Evolutionary conservation across 2,329 filamentous ascomycete genomes (phyloP).

Genomic region (Tolypocladium cylindrosporum): DNA sequence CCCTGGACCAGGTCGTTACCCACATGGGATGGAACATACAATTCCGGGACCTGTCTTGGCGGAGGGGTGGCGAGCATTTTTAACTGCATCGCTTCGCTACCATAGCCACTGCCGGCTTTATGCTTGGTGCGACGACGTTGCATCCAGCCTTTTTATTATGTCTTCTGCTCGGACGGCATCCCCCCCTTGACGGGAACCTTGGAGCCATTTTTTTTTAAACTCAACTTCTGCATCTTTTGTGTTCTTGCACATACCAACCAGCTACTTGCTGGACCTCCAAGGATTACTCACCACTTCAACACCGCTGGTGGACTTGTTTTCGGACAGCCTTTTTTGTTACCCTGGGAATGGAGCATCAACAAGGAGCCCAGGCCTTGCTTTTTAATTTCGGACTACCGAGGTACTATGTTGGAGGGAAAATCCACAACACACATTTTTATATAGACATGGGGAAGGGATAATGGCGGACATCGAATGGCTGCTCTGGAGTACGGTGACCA

Average conservation of each 20-base stretch:
- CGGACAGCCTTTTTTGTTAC: not conserved
- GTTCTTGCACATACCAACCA: not conserved
- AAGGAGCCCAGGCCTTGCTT: not conserved
- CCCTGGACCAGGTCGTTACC: not conserved
- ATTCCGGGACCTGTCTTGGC: not conserved
- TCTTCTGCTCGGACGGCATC: not conserved
- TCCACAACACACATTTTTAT: not conserved
- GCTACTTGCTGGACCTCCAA: not conserved
- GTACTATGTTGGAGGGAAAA: not conserved
- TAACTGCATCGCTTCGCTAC: not conserved
- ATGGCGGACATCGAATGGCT: not conserved
- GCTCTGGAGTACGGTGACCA: not conserved
- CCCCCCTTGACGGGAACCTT: not conserved
- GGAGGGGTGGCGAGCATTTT: not conserved
- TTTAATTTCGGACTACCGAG: not conserved
- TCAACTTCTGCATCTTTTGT: not conserved
- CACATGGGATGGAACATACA: not conserved
- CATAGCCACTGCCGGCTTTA: not conserved
- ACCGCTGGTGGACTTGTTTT: not conserved
- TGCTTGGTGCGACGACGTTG: not conserved
- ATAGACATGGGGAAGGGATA: not conserved
- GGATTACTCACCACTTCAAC: slow-evolving; percentile 1
- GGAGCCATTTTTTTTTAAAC: not conserved
- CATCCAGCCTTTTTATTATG: not conserved
- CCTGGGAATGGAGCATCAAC: not conserved